A percentile compares a stretch with the other conserved stretches of the same genome.
phyloP scores from a whole-genome alignment of 2,329 filamentous ascomycete species.

The Corniculantispora saksenae region DNA sequence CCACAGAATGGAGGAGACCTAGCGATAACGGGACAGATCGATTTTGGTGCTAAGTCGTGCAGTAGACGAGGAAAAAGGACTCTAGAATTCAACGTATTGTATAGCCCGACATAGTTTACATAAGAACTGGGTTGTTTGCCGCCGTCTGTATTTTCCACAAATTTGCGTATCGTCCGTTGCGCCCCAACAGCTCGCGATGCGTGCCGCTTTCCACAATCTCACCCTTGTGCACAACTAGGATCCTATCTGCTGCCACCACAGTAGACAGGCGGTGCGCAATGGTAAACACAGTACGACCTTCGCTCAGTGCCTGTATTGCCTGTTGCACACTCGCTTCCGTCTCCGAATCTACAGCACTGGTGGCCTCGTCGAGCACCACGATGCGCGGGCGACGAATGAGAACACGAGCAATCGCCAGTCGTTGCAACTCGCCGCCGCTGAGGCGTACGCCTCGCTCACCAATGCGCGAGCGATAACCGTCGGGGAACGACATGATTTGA shows the following conservation, averaged over 20 bases:
- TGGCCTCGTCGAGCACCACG: conserved; percentile 50
- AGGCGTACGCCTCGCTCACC: conserved; percentile 51
- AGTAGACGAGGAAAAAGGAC: no score
- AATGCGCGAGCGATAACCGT: conserved; percentile 49
- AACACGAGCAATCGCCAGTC: conserved; percentile 47
- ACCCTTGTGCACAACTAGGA: conserved; percentile 55
- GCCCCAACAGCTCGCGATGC: conserved; percentile 48
- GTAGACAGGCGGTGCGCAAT: conserved; percentile 48
- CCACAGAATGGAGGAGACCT: no score
- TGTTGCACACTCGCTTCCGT: conserved; percentile 44
- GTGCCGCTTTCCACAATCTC: conserved; percentile 52
- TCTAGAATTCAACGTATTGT: not conserved
- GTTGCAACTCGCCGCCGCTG: conserved; percentile 53
- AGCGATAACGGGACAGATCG: no score
- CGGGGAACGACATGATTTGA: conserved; percentile 59
- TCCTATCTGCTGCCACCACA: conserved; percentile 50
- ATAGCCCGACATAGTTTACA: not conserved
- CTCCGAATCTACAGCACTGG: conserved; percentile 46
- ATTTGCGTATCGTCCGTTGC: conserved; percentile 51
- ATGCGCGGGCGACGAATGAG: conserved; percentile 32
- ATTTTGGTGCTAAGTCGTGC: no score
- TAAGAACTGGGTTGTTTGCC: not conserved
- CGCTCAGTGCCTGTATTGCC: conserved; percentile 46
- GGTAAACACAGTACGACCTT: conserved; percentile 52
- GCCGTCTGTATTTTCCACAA: conserved; percentile 51